These are phyloP conservation scores for Capsicum pubescens DNA, from an alignment of 257 asterid genomes.

Conservation along the genomic window DNA sequence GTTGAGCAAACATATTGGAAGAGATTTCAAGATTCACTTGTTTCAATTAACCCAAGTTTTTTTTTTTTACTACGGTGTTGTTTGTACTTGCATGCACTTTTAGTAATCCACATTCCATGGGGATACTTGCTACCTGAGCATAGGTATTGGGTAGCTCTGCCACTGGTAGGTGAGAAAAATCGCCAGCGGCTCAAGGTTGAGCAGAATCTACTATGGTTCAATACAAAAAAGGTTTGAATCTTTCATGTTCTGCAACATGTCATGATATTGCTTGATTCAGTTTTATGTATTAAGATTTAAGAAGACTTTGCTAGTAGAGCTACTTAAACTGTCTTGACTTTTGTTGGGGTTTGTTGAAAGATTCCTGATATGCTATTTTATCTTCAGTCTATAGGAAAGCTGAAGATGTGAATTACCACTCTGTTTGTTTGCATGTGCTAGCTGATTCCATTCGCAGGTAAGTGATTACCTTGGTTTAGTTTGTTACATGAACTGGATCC, in stretches of 20 bases:
- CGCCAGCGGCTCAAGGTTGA: conserved; percentile 1
- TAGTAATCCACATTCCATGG: background rate
- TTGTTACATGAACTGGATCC: conserved; percentile 20
- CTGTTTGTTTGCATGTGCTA: conserved; percentile 90
- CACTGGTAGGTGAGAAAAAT: background rate
- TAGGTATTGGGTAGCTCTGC: background rate
- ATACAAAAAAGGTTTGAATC: background rate
- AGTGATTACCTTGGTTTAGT: conserved; percentile 23
- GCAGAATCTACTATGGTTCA: background rate
- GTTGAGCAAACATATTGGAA: conserved; percentile 8
- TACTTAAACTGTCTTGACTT: background rate
- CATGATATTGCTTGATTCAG: conserved; percentile 2
- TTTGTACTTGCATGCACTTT: conserved; percentile 1
- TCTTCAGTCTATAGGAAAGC: conserved; percentile 85
- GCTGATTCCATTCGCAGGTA: conserved; percentile 99
- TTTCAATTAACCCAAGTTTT: background rate
- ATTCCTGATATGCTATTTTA: conserved; percentile 20
- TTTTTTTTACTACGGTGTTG: background rate
- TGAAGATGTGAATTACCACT: conserved; percentile 96
- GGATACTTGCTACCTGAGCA: background rate
- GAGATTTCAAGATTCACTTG: background rate
- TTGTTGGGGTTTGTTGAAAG: conserved; percentile 10
- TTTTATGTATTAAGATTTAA: conserved; percentile 9
- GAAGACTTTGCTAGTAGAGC: conserved; percentile 26
- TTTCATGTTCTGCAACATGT: background rate